These are phyloP conservation scores for Penicillium sp. DNA, from an alignment of 2,329 filamentous ascomycete genomes.

Conservation along the genomic window DNA sequence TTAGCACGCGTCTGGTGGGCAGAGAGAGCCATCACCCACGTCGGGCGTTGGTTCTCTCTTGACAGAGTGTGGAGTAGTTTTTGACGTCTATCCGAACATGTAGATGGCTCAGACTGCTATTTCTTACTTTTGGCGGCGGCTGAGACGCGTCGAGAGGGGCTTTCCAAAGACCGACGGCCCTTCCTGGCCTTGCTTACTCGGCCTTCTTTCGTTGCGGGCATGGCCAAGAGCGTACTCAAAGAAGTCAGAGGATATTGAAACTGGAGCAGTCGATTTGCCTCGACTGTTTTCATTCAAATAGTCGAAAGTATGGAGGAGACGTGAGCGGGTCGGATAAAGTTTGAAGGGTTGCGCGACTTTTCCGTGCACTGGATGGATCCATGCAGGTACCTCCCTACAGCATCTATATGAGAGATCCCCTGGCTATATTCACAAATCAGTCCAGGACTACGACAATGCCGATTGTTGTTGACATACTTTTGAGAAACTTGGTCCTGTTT, in stretches of 20 bases:
- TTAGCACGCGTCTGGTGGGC: conserved; percentile 18
- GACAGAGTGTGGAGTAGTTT: too few relatives aligned
- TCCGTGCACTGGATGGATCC: neutral
- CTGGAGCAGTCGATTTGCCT: neutral
- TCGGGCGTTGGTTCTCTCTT: neutral
- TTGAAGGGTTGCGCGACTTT: neutral
- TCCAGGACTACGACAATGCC: too few relatives aligned
- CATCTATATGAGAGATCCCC: too few relatives aligned
- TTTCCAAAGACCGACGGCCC: conserved; percentile 6
- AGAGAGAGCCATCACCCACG: neutral
- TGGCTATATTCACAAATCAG: too few relatives aligned
- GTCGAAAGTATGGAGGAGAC: neutral
- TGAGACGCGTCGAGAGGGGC: conserved; percentile 20
- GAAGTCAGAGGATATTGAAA: neutral
- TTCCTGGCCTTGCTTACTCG: conserved; percentile 27
- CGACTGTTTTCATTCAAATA: neutral
- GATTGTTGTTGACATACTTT: too few relatives aligned
- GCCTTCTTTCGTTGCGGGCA: conserved; percentile 26
- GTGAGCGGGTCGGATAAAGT: neutral
- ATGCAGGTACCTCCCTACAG: too few relatives aligned
- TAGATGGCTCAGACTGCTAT: neutral
- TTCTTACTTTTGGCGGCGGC: conserved; percentile 16
- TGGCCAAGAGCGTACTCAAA: neutral
- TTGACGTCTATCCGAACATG: neutral
- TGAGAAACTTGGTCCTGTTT: too few relatives aligned